Evolutionary conservation across 2,329 filamentous ascomycete genomes (phyloP).

Genomic region (Alternaria longipes): DNA sequence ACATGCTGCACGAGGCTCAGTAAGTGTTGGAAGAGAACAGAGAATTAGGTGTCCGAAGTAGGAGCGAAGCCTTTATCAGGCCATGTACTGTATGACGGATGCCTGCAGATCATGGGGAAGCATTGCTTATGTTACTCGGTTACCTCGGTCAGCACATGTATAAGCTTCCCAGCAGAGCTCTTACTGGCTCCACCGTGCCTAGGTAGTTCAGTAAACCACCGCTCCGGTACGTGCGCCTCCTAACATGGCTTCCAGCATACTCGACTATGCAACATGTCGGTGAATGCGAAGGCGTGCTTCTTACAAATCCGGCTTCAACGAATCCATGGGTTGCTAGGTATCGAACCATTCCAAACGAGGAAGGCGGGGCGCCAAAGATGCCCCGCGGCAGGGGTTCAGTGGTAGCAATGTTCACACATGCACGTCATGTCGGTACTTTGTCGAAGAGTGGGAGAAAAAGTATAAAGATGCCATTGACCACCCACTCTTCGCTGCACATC

Average conservation of each 20-base stretch:
- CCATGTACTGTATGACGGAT: neutral
- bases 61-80: neutral
- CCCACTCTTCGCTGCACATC: conserved; percentile 8
- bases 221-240: conserved; percentile 1
- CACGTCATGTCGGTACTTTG: conserved; percentile 32
- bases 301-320: conserved; percentile 34
- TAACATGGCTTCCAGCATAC: neutral
- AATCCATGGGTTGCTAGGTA: conserved; percentile 8
- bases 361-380: conserved; percentile 27
- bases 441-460: conserved; percentile 28
- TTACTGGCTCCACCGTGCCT: neutral
- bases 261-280: conserved; percentile 1
- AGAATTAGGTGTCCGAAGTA: neutral
- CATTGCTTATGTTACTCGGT: conserved; percentile 9
- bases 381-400: conserved; percentile 22
- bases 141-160: conserved; percentile 16
- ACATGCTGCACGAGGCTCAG: neutral
- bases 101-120: neutral
- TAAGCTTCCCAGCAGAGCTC: conserved; percentile 1
- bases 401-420: conserved; percentile 3
- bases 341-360: conserved; percentile 16
- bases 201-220: neutral
- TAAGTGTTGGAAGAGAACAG: neutral
- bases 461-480: conserved; percentile 33
- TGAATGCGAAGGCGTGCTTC: conserved; percentile 8